Conservation (phyloP, 2,329 filamentous ascomycete species). For the Fusarium luffae region DNA sequence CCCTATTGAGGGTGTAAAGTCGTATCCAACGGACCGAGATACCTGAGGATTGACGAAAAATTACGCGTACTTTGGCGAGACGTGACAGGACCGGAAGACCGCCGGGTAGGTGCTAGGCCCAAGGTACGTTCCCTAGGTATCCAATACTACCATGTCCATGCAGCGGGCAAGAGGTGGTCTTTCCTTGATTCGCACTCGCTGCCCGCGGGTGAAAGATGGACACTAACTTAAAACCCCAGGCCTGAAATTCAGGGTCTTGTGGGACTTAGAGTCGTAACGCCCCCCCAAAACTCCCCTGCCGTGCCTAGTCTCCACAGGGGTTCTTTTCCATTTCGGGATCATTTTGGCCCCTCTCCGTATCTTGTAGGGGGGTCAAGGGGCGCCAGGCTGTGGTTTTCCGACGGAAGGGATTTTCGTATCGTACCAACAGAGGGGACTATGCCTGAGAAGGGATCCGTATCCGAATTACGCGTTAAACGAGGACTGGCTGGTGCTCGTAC, state of each 20-base stretch:
- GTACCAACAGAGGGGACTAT: conserved; percentile 1
- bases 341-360: not conserved
- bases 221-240: conserved; percentile 8
- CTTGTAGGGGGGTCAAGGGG: not conserved
- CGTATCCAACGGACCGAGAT: not conserved
- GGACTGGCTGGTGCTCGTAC: not conserved
- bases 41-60: not conserved
- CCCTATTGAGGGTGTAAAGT: not conserved
- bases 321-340: not conserved
- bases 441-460: conserved; percentile 7
- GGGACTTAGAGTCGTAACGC: not conserved
- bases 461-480: conserved; percentile 23
- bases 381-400: conserved; percentile 18
- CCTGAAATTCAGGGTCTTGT: conserved; percentile 6
- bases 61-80: conserved; percentile 1
- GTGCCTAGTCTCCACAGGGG: not conserved
- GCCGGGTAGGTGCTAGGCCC: not conserved
- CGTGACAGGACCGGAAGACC: not conserved
- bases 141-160: not conserved
- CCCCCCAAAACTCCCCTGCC: not conserved
- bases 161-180: not conserved
- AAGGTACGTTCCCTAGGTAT: not conserved
- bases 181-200: conserved; percentile 2
- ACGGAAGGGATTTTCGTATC: conserved; percentile 30
- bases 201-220: not conserved